Percentiles rank a stretch among this genome's conserved stretches.
phyloP scores from a whole-genome alignment of 768 basidiomycete species.

The Hebeloma cylindrosporum region DNA sequence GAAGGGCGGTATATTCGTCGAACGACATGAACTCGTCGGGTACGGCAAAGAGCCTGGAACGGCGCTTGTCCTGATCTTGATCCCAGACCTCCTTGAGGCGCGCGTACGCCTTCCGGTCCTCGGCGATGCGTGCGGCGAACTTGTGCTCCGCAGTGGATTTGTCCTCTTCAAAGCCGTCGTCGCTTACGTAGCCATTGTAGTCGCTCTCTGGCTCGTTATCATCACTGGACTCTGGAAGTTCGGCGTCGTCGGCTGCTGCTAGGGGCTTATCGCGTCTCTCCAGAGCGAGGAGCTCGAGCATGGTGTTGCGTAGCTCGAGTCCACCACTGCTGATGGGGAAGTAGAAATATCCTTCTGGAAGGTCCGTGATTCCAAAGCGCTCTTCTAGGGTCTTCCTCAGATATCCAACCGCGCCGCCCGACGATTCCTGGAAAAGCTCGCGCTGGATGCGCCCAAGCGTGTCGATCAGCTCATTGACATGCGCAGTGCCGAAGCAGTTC shows the following conservation, averaged over 20 bases:
- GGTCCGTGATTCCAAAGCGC: conserved; percentile 33
- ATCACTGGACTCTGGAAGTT: conserved; percentile 4
- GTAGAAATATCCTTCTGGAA: conserved; percentile 43
- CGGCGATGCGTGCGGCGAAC: conserved; percentile 22
- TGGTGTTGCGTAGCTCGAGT: conserved; percentile 38
- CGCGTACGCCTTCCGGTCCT: conserved; percentile 28
- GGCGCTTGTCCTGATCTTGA: conserved; percentile 3
- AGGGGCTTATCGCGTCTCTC: conserved; percentile 15
- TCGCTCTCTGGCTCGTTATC: conserved; percentile 5
- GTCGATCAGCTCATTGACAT: conserved; percentile 31
- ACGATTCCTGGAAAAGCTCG: conserved; percentile 27
- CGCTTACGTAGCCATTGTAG: neutral
- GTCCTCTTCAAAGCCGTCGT: conserved; percentile 7
- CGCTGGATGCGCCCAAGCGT: conserved; percentile 35
- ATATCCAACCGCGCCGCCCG: conserved; percentile 23
- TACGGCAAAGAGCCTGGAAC: neutral
- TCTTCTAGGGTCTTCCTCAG: conserved; percentile 25
- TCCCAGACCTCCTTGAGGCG: conserved; percentile 28
- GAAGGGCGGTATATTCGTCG: conserved; percentile 26
- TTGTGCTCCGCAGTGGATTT: conserved; percentile 15
- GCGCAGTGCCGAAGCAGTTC: conserved; percentile 30
- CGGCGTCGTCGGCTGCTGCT: neutral
- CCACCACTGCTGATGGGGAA: conserved; percentile 40
- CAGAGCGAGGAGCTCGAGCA: conserved; percentile 38
- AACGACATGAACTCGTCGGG: conserved; percentile 25